These are phyloP conservation scores for Cladophialophora exuberans DNA, from an alignment of 2,329 filamentous ascomycete species.

Conservation along the genomic window DNA sequence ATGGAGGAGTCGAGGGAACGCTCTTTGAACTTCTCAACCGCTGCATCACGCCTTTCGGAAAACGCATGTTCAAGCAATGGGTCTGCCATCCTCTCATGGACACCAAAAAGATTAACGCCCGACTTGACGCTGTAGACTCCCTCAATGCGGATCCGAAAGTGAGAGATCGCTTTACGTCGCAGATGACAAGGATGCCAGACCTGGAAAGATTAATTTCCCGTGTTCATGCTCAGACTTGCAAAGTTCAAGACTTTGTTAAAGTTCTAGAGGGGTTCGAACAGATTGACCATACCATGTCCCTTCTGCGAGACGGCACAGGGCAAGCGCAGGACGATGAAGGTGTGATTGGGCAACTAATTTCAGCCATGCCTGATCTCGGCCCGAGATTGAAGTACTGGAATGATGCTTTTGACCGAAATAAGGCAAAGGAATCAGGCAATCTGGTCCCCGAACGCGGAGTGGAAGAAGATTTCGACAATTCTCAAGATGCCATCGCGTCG, in stretches of 20 bases:
- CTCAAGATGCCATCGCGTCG: slow-evolving; percentile 73
- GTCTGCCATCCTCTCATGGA: slow-evolving; percentile 93
- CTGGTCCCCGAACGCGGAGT: slow-evolving; percentile 85
- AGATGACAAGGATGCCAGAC: slow-evolving; percentile 89
- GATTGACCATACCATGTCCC: slow-evolving; percentile 89
- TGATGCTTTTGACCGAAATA: slow-evolving; percentile 82
- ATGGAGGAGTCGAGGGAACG: slow-evolving; percentile 82
- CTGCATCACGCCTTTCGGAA: slow-evolving; percentile 95
- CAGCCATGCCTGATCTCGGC: slow-evolving; percentile 81
- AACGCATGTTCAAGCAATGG: slow-evolving; percentile 94
- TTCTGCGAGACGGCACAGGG: slow-evolving; percentile 73
- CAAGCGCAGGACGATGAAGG: slow-evolving; percentile 61
- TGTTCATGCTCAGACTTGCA: slow-evolving; percentile 89
- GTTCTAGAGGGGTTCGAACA: slow-evolving; percentile 97
- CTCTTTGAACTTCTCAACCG: slow-evolving; percentile 89
- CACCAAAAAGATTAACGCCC: slow-evolving; percentile 84
- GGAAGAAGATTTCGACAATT: slow-evolving; percentile 89
- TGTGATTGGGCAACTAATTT: slow-evolving; percentile 80
- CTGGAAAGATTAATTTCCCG: slow-evolving; percentile 91
- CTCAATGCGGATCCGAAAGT: slow-evolving; percentile 80
- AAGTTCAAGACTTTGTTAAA: slow-evolving; percentile 86
- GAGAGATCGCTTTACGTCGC: slow-evolving; percentile 84
- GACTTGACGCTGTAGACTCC: slow-evolving; percentile 90
- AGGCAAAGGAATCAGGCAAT: slow-evolving; percentile 77
- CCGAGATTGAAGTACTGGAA: slow-evolving; percentile 82